phyloP scores from a whole-genome alignment of 2,329 filamentous ascomycete genomes.

The Exophiala alcalophila region DNA sequence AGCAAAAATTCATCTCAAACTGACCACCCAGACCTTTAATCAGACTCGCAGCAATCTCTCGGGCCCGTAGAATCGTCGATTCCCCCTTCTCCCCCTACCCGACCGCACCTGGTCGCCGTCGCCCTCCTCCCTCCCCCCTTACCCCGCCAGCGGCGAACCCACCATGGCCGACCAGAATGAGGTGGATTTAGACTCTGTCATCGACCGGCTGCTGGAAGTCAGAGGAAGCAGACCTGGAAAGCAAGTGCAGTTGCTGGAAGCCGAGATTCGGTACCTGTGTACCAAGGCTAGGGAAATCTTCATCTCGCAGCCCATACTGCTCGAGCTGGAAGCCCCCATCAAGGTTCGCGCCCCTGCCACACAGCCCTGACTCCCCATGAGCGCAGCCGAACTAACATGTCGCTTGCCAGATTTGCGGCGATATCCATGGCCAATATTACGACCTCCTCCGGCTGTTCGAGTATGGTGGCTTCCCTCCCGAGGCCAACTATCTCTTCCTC shows the following conservation, averaged over 20 bases:
- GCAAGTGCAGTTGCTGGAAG: conserved; percentile 94
- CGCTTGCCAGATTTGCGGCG: conserved; percentile 80
- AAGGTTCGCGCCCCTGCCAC: conserved; percentile 64
- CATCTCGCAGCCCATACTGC: conserved; percentile 96
- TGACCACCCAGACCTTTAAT: conserved; percentile 6
- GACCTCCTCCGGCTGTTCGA: conserved; percentile 96
- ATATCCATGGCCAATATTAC: conserved; percentile 99
- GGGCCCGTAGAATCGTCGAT: conserved; percentile 13
- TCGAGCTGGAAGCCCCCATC: conserved; percentile 97
- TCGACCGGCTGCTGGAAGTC: conserved; percentile 95
- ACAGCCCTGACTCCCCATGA: background rate
- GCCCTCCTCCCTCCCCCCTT: conserved; percentile 19
- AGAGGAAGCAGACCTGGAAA: conserved; percentile 96
- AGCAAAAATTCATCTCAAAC: conserved; percentile 15
- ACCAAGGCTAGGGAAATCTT: conserved; percentile 99
- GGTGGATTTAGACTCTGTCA: conserved; percentile 98
- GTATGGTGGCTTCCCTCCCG: conserved; percentile 95
- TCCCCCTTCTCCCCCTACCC: conserved; percentile 11
- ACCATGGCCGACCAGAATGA: conserved; percentile 77
- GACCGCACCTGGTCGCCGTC: conserved; percentile 29
- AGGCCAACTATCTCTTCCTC: conserved; percentile 99
- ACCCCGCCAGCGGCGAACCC: conserved; percentile 31
- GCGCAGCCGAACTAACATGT: conserved; percentile 2
- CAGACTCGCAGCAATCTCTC: conserved; percentile 13
- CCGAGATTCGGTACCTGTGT: conserved; percentile 95